Base-by-base conservation (phyloP, 2,329 filamentous ascomycete species). In the Beauveria australis region DNA sequence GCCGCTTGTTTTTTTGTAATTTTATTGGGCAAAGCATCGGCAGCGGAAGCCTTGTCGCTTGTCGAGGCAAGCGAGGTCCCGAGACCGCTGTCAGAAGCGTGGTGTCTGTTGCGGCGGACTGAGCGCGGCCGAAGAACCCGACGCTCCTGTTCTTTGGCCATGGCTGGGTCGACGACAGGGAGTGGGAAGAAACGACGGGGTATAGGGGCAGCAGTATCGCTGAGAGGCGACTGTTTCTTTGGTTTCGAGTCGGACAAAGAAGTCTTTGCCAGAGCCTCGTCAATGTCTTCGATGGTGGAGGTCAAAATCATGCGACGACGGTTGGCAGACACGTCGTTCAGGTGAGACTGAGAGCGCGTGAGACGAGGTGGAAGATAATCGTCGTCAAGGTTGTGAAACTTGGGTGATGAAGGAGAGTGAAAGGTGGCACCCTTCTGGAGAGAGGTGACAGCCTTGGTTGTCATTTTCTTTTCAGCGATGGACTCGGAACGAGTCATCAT, bases 1-100 rank as follows among this genome's bases (percentile, higher is more conserved):
- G 65, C 75, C 73, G 19, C 74, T 70, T 61, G 61, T n/a, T 65
- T 66, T 64, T 69, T 72, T 58, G 62, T 64, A 46, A 64, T 66
- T 64, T 76, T 76, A 67, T 77, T 79, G 63, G 69, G 62, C 37
- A 81, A 65, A 61, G 71, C 72, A 63, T 75, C 77, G 62, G 74
- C 72, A 62, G 66, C 68, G 53, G 73, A 72, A 65, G 76, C 72
- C 71, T 84, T 81, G 65, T 83, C 79, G 60, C 76, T 78, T 40
- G 77, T 80, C 53, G 84, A 89, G 63, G 80, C 83, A 68, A 96
- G 81, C 47, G 92, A 96, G 48, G 91, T 89, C 57, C 92, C 92
- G 64, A 97, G 79, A 59, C 91, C 92, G 72, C 92, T 96, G 76
- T 97, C 92, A 18, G 91, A 94, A 62, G 84, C 83, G 75, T 92